Base-by-base conservation (phyloP, 2,329 filamentous ascomycete species). In the Ustilaginoidea virens region DNA sequence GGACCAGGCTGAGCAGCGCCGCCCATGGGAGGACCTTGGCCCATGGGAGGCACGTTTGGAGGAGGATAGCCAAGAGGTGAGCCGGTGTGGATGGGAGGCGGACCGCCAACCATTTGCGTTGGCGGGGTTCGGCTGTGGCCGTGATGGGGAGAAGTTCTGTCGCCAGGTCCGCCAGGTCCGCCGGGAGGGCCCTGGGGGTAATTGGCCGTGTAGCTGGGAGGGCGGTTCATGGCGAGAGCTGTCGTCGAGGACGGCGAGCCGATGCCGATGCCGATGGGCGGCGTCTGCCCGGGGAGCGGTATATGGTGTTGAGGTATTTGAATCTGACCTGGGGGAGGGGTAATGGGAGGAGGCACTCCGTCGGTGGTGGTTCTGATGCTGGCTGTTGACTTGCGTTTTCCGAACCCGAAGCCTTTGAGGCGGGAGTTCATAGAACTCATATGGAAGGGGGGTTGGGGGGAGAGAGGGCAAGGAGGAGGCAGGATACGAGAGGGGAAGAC, bases 391-490 rank as follows among this genome's bases (percentile, higher is more conserved):
- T 74, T 80, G 58, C 79, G 75, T 69, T 80, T 81, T 60, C 76
- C 77, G 65, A 81, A 79, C 60, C 79, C 76, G 61, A 83, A 68
- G 66, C 70, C 69, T 66, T 80, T 80, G 55, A 82, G 72, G 58
- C 77, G 74, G 54, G 72, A 70, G 65, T 80, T 81, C 71, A 80
- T 69, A 66, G 74, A 80, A 68, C 70, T 80, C 75, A 80, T 80
- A 53, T 50, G 50, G 53, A 51, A 52, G 43, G 39, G 39, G 39
- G n/a, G n/a, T n/a, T n/a, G n/a, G n/a, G n/a, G n/a, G n/a, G n/a
- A n/a, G n/a, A n/a, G n/a, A n/a, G n/a, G n/a, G n/a, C n/a, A 39
- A 38, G 40, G 40, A 40, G 25, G 23, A 29, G 27, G 29, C 28
- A 28, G 26, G 21, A 30, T 26, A 29, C 28, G 28, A 35, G 30